Evolutionary conservation across 129 eudicot species (phyloP).

Genomic region (Centrapalus pauciflorus): DNA sequence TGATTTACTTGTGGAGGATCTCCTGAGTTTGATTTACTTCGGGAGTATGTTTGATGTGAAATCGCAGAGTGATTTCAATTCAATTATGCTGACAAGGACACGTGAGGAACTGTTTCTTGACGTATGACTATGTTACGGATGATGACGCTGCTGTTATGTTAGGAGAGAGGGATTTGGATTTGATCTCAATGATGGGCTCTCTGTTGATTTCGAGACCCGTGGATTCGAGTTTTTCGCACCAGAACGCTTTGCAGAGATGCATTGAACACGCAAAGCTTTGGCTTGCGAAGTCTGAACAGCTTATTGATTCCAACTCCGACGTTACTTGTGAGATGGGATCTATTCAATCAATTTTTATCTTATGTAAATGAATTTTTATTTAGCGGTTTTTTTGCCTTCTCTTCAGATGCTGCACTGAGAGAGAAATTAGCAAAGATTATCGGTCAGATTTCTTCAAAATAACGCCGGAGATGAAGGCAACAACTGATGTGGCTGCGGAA

Average conservation of each 20-base stretch:
- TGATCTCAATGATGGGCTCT: conserved; percentile 54
- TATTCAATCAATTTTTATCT: background rate
- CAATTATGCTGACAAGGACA: conserved; percentile 60
- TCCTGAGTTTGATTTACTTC: conserved; percentile 64
- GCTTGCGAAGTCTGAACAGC: conserved; percentile 56
- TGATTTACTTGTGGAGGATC: conserved; percentile 34
- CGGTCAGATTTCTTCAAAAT: conserved; percentile 62
- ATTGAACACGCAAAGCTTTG: conserved; percentile 74
- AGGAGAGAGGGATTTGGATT: conserved; percentile 76
- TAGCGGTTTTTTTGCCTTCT: no score
- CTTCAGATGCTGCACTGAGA: conserved; percentile 65
- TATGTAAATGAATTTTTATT: background rate
- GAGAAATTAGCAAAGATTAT: conserved; percentile 72
- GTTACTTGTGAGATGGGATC: conserved; percentile 50
- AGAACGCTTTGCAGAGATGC: conserved; percentile 53
- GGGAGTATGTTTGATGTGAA: conserved; percentile 81
- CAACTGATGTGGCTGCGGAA: conserved; percentile 74
- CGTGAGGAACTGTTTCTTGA: conserved; percentile 82
- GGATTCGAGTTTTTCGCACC: conserved; percentile 60
- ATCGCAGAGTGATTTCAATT: conserved; percentile 43
- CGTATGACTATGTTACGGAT: conserved; percentile 84
- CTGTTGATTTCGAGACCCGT: conserved; percentile 61
- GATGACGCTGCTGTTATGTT: conserved; percentile 65
- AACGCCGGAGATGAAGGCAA: conserved; percentile 67
- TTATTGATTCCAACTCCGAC: conserved; percentile 33